Evolutionary conservation across 176 grass and related monocot genomes (phyloP).

Genomic region (Aegilops sharonensis): DNA sequence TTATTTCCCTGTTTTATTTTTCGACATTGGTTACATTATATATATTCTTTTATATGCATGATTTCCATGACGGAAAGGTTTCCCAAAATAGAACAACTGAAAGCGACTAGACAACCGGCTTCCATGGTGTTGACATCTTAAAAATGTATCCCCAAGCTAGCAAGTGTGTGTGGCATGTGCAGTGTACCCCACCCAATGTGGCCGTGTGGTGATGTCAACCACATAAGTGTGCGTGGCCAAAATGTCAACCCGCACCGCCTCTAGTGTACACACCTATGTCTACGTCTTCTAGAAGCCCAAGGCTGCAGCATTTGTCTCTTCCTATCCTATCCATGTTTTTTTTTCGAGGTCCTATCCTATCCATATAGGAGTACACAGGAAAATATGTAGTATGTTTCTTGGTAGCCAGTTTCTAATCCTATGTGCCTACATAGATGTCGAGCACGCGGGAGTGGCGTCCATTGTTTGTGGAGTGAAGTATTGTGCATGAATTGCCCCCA

Average conservation of each 20-base stretch:
- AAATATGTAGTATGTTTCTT: too few relatives aligned
- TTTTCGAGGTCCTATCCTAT: too few relatives aligned
- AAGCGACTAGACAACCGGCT: slow-evolving; percentile 1
- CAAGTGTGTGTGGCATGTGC: not conserved
- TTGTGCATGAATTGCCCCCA: too few relatives aligned
- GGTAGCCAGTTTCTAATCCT: too few relatives aligned
- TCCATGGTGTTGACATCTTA: not conserved
- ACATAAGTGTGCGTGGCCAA: not conserved
- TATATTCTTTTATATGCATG: not conserved
- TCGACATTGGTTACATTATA: not conserved
- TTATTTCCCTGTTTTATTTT: not conserved
- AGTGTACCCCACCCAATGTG: slow-evolving; percentile 3
- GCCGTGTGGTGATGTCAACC: slow-evolving; percentile 1
- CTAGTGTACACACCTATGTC: slow-evolving; percentile 28
- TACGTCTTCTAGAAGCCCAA: not conserved
- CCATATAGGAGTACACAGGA: not conserved
- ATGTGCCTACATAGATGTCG: too few relatives aligned
- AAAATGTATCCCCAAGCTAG: not conserved
- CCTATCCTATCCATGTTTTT: too few relatives aligned
- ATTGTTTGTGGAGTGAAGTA: too few relatives aligned
- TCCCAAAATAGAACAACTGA: not conserved
- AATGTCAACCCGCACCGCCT: slow-evolving; percentile 36
- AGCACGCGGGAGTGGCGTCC: too few relatives aligned
- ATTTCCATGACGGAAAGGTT: not conserved
- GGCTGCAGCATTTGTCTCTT: not conserved